Evolutionary conservation across 805 yeast species (phyloP), one percentile per base, ranked within the genome.

Genomic region (Barnettozyma vustinii): DNA sequence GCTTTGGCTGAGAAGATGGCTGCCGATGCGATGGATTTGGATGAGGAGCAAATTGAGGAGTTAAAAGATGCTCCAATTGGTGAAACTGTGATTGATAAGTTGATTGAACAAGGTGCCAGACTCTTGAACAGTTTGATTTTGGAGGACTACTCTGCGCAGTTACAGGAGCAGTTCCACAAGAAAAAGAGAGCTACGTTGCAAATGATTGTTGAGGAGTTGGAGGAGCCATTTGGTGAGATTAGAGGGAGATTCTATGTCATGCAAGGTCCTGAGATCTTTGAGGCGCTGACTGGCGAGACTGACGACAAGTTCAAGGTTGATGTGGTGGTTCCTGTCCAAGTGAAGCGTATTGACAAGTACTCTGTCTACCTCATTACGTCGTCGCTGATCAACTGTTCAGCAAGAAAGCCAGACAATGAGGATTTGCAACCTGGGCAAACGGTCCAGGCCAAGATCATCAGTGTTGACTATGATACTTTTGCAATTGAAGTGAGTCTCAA

Each of bases 1-100:
- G 96, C 88, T 55, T 75, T 94, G 57, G 98, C 97, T 3, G 80
- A 94, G 45, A 94, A 94, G 65, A 94, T 94, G 91, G 98, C 97
- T 8, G 94, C 96, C 1, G 99, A 94, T 72, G 98, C 99, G 2
- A 75, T 94, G 55, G 99, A 92, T 64, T 77, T 91, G 55, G 97
- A 90, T 59, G 99, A 95, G 60, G 98, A 92, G 66, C 96, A 90
- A 55, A 74, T 87, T 60, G 84, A 83, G 2, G 91, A 84, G 49
- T 66, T 84, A 42, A 91, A 88, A 61, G 84, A 82, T 52, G 86
- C 73, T 30, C 68, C 70, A 18, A 68, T 84, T 52, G 94, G 91
- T 44, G 91, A 91, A 42, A 87, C 89, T 2, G 84, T 88, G 42
- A 61, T 61, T 48, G 65, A 61, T 53, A 80, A 80, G 52, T 83